phyloP scores from a whole-genome alignment of 2,329 filamentous ascomycete species.

The Dothistroma septosporum region DNA sequence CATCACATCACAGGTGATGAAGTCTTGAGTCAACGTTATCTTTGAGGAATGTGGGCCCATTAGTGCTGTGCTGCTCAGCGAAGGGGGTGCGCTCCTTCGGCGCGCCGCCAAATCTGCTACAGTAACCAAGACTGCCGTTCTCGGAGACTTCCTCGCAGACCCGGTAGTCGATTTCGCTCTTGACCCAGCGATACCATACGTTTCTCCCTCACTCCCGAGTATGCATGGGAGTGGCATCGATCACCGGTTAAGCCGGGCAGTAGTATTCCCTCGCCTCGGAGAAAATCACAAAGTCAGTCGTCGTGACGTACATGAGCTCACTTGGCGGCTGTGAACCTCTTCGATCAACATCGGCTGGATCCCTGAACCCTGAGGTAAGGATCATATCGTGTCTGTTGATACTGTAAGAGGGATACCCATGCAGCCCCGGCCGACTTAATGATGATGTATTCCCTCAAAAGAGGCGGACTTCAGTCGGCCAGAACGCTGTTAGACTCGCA shows the following conservation, averaged over 20 bases:
- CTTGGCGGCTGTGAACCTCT: slow-evolving; percentile 16
- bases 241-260: slow-evolving; percentile 18
- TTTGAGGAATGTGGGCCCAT: slow-evolving; percentile 19
- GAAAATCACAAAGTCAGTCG: slow-evolving; percentile 17
- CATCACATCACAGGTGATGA: slow-evolving; percentile 21
- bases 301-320: slow-evolving; percentile 19
- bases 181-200: slow-evolving; percentile 21
- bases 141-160: slow-evolving; percentile 19
- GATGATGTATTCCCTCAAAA: slow-evolving; percentile 11
- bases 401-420: slow-evolving; percentile 14
- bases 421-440: slow-evolving; percentile 14
- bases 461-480: slow-evolving; percentile 11
- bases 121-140: slow-evolving; percentile 17
- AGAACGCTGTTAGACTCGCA: slow-evolving; percentile 16
- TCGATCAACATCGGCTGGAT: slow-evolving; percentile 9
- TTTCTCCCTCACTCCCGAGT: slow-evolving; percentile 11
- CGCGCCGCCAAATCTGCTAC: slow-evolving; percentile 16
- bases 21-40: slow-evolving; percentile 19
- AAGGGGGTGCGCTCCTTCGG: slow-evolving; percentile 15
- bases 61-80: slow-evolving; percentile 16
- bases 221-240: slow-evolving; percentile 18
- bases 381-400: slow-evolving; percentile 15
- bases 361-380: slow-evolving; percentile 16
- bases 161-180: slow-evolving; percentile 15
- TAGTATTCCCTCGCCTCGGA: slow-evolving; percentile 18